Conservation (phyloP, 2,329 filamentous ascomycete species). For the Venturia pyrina region DNA sequence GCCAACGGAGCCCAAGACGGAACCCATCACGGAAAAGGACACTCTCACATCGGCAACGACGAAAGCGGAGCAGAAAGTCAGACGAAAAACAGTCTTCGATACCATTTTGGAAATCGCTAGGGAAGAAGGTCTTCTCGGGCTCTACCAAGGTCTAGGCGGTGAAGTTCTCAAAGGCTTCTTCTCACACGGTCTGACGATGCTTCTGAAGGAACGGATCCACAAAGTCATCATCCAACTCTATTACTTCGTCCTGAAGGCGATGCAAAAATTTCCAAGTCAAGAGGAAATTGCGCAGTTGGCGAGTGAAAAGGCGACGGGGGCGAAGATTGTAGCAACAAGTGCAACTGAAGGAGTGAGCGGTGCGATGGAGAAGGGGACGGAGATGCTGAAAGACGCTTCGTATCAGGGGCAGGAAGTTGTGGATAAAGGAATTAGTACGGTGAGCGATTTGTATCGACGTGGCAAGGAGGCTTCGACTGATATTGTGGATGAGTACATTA, state of each 20-base stretch:
- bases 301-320: slow-evolving; percentile 11
- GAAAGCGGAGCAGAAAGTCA: slow-evolving; percentile 18
- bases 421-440: neutral
- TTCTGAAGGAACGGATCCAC: slow-evolving; percentile 72
- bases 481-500: slow-evolving; percentile 11
- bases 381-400: neutral
- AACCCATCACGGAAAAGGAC: slow-evolving; percentile 12
- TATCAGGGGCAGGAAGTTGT: slow-evolving; percentile 10
- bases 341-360: slow-evolving; percentile 7
- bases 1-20: slow-evolving; percentile 16
- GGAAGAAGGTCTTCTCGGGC: slow-evolving; percentile 54
- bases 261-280: slow-evolving; percentile 31
- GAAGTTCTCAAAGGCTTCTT: slow-evolving; percentile 79
- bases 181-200: slow-evolving; percentile 77
- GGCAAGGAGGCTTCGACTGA: slow-evolving; percentile 9
- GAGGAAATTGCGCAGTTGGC: slow-evolving; percentile 28
- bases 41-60: slow-evolving; percentile 6
- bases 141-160: slow-evolving; percentile 68
- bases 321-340: slow-evolving; percentile 9
- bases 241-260: slow-evolving; percentile 48
- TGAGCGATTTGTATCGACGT: slow-evolving; percentile 4
- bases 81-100: slow-evolving; percentile 48
- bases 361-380: slow-evolving; percentile 9
- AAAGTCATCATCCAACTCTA: slow-evolving; percentile 61
- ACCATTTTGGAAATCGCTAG: slow-evolving; percentile 48